Evolutionary conservation across 352 stramenopile genomes (phyloP), one percentile per base, ranked within the genome.

Genomic region (Pythium angustatum): DNA sequence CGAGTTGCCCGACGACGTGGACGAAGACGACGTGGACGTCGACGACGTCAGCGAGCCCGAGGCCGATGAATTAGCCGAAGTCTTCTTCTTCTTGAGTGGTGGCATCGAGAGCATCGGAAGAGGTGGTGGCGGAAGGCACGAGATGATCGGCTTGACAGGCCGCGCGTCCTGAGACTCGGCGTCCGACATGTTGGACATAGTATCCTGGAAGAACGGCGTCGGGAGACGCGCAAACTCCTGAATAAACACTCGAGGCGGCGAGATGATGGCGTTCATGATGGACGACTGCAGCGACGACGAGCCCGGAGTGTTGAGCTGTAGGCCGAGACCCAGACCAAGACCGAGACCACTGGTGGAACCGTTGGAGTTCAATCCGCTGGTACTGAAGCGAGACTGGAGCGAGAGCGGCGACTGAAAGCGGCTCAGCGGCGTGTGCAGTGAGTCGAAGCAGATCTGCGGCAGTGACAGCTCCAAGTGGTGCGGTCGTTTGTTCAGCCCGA

Each of bases 21-120:
- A 56, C 2, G 31, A 38, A 24, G 55, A 44, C 7, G 58, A 71
- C 12, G 73, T 21, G 24, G 70, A 45, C 28, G 26, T 27, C 4
- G 21, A 59, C 17, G 28, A 56, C 44, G 34, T 22, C 17, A 53
- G 50, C 2, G 27, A 40, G 10, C 30, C 40, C 12, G 40, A 44
- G 10, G 5, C 26, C 2, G 34, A 58, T 10, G 36, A 24, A 8
- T 10, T 44, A 28, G 9, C 26, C 3, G 30, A 57, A 22, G 43
- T 30, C 51, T 79, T 87, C 54, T 83, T 89, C 65, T 90, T 90
- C 71, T 92, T 92, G 26, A 86, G 59, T 2, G 83, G 81, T 19
- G 83, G 83, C 83, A 92, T 90, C 26, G 78, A 80, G 17, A 92
- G 59, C 81, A 89, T 83, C 2, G 83, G 83, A 38, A 91, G 68